Evolutionary conservation across 2,329 filamentous ascomycete genomes (phyloP).

Genomic region (Pezicula carpinea): DNA sequence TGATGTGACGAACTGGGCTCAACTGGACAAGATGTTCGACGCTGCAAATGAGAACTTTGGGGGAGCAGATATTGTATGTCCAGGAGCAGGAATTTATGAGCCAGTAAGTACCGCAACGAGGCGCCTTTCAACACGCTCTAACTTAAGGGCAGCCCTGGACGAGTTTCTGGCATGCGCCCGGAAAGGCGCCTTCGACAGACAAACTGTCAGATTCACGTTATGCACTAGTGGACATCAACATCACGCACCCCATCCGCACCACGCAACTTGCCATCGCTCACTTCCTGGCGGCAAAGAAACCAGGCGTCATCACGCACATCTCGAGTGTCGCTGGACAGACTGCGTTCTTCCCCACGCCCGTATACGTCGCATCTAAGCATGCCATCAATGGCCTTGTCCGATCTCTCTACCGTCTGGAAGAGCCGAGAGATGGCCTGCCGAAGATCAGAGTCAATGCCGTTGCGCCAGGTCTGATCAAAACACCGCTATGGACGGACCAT

Average conservation of each 20-base stretch:
- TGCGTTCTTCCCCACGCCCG: slow-evolving; percentile 31
- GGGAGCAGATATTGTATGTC: slow-evolving; percentile 33
- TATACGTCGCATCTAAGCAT: slow-evolving; percentile 43
- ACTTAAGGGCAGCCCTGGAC: slow-evolving; percentile 12
- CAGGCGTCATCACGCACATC: slow-evolving; percentile 33
- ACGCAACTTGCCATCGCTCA: slow-evolving; percentile 44
- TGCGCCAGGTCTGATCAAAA: slow-evolving; percentile 36
- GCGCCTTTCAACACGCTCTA: not conserved
- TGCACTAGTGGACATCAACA: slow-evolving; percentile 41
- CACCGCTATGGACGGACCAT: slow-evolving; percentile 13
- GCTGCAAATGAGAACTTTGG: slow-evolving; percentile 30
- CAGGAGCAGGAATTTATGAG: slow-evolving; percentile 43
- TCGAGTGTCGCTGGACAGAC: slow-evolving; percentile 42
- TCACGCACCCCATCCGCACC: slow-evolving; percentile 45
- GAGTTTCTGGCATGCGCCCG: slow-evolving; percentile 44
- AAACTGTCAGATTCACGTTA: slow-evolving; percentile 34
- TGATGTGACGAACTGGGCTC: slow-evolving; percentile 39
- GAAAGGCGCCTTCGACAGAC: slow-evolving; percentile 32
- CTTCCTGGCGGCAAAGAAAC: slow-evolving; percentile 27
- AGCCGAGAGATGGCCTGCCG: slow-evolving; percentile 7
- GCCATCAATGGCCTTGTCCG: slow-evolving; percentile 39
- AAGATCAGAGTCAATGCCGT: slow-evolving; percentile 37
- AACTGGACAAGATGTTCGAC: slow-evolving; percentile 32
- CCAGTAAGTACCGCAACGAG: slow-evolving; percentile 32
- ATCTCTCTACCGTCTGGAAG: slow-evolving; percentile 27